A percentile compares a stretch with the other conserved stretches of the same genome.
phyloP scores from a whole-genome alignment of 768 basidiomycete species.

The Wakefieldia striispora region DNA sequence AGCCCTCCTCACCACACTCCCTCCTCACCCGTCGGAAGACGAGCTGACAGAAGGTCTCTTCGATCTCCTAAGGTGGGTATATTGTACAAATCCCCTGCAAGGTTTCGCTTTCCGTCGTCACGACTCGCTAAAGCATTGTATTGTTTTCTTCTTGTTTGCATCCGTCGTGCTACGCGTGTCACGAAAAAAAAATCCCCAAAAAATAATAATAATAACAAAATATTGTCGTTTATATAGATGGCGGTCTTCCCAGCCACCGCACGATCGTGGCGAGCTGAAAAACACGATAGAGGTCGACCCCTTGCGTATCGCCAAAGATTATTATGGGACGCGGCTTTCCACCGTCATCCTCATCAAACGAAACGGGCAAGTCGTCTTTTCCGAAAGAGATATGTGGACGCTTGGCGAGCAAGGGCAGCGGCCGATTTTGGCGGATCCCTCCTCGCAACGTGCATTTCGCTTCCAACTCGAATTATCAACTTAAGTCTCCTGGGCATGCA shows the following conservation, averaged over 20 bases:
- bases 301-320: conserved; percentile 25
- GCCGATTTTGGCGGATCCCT: conserved; percentile 37
- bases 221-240: conserved; percentile 12
- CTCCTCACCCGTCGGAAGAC: conserved; percentile 43
- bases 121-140: background rate
- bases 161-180: too few relatives aligned
- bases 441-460: conserved; percentile 49
- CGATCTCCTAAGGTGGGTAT: conserved; percentile 65
- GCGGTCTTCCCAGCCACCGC: conserved; percentile 39
- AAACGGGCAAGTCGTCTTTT: conserved; percentile 58
- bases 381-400: conserved; percentile 71
- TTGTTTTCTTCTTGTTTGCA: background rate
- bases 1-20: conserved; percentile 38
- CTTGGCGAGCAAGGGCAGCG: conserved; percentile 37
- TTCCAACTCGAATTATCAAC: conserved; percentile 38
- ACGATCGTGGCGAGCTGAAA: conserved; percentile 51
- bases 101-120: background rate
- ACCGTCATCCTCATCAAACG: conserved; percentile 67
- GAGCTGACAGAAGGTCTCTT: conserved; percentile 60
- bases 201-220: too few relatives aligned
- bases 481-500: conserved; percentile 23
- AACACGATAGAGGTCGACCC: conserved; percentile 66
- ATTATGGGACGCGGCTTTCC: conserved; percentile 71
- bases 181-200: too few relatives aligned
- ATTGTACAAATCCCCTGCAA: conserved; percentile 3